These are phyloP conservation scores for Petunia axillaris DNA, from an alignment of 257 asterid genomes.

Conservation along the genomic window DNA sequence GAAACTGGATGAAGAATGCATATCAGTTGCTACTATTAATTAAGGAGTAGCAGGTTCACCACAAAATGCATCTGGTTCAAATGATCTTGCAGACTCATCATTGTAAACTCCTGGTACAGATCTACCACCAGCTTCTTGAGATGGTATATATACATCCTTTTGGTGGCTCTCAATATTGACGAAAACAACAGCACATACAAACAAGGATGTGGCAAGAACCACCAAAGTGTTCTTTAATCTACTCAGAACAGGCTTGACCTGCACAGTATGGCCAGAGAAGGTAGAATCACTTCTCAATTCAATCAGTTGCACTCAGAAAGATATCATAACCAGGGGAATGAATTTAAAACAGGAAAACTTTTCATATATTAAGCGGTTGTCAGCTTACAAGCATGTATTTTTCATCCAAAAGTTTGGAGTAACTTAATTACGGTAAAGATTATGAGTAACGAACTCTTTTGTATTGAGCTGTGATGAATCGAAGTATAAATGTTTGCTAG, in stretches of 20 bases:
- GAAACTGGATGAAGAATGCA: constrained; percentile 13
- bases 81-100: constrained; percentile 81
- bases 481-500: background rate
- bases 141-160: constrained; percentile 30
- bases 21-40: background rate
- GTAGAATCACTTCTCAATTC: background rate
- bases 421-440: background rate
- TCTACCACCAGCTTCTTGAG: constrained; percentile 56
- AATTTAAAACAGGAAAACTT: background rate
- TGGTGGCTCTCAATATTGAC: constrained; percentile 45
- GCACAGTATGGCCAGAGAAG: constrained; percentile 21
- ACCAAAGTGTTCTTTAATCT: constrained; percentile 79
- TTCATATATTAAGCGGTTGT: background rate
- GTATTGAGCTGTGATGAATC: background rate
- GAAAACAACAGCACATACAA: constrained; percentile 51
- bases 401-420: background rate
- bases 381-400: background rate
- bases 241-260: constrained; percentile 85
- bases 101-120: constrained; percentile 78
- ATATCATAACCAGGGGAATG: background rate
- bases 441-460: background rate
- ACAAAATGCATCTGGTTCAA: constrained; percentile 87
- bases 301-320: background rate
- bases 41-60: constrained; percentile 56
- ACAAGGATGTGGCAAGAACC: constrained; percentile 69